Percentiles rank a stretch among this genome's conserved stretches.
phyloP scores from a whole-genome alignment of 768 basidiomycete species.

The Hysterangium stoloniferum region DNA sequence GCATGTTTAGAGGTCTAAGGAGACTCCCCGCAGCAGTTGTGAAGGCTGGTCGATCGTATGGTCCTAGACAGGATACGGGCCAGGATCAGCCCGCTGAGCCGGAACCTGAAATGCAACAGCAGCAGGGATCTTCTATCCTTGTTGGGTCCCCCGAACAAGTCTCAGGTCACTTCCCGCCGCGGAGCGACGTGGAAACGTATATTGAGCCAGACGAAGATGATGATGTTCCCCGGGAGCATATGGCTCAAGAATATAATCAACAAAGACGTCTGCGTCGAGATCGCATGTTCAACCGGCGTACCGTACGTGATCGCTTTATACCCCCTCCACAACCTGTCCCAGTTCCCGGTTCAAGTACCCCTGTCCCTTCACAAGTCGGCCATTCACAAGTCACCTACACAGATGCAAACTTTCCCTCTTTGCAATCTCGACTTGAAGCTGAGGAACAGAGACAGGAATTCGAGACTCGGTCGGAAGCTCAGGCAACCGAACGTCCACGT shows the following conservation, averaged over 20 bases:
- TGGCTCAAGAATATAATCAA: not conserved
- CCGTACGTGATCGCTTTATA: not conserved
- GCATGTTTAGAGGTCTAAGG: constrained; percentile 4
- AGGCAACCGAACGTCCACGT: not conserved
- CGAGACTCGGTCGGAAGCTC: not conserved
- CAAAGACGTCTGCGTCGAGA: not conserved
- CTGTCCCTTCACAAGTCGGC: not conserved
- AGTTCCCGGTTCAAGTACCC: not conserved
- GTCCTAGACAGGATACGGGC: not conserved
- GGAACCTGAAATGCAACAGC: not conserved
- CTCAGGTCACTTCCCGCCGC: not conserved
- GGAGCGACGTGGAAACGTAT: not conserved
- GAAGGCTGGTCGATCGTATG: constrained; percentile 2
- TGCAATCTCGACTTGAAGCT: not conserved
- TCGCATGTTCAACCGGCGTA: not conserved
- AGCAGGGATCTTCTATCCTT: not conserved
- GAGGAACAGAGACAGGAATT: not conserved
- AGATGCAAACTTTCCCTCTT: not conserved
- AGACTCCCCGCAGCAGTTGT: constrained; percentile 1
- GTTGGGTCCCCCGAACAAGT: not conserved
- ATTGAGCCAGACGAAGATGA: not conserved
- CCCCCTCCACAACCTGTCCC: not conserved
- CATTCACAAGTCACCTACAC: not conserved
- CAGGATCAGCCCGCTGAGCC: not conserved
- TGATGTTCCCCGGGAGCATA: not conserved